A percentile compares a stretch with the other conserved stretches of the same genome.
Evolutionary conservation across 495 filamentous ascomycete genomes (phyloP).

Genomic region (Penicillium angulare): DNA sequence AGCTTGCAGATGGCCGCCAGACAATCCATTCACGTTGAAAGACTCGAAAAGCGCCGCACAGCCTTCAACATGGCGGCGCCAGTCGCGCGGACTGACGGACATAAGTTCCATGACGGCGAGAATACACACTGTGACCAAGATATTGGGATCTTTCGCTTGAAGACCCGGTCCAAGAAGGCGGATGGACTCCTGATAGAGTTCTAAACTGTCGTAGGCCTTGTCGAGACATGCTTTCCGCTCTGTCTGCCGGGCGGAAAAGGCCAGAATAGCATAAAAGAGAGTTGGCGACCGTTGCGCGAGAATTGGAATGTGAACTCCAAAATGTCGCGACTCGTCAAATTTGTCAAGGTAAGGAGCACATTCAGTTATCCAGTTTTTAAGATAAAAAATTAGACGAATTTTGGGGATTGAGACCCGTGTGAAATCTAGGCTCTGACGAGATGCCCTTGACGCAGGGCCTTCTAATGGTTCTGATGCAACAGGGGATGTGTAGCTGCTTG

Average conservation of each 20-base stretch:
- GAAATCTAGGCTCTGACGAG: conserved; percentile 25
- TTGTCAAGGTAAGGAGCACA: conserved; percentile 40
- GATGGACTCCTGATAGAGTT: conserved; percentile 39
- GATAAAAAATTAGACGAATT: conserved; percentile 24
- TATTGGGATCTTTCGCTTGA: conserved; percentile 32
- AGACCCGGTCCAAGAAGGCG: conserved; percentile 27
- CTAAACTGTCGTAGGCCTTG: conserved; percentile 33
- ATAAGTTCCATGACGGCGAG: conserved; percentile 41
- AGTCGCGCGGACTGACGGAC: conserved; percentile 38
- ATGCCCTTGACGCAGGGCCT: conserved; percentile 4
- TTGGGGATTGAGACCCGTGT: conserved; percentile 27
- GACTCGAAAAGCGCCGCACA: conserved; percentile 39
- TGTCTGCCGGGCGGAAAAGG: conserved; percentile 35
- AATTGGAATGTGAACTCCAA: conserved; percentile 35
- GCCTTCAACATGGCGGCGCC: conserved; percentile 42
- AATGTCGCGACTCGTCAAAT: conserved; percentile 35
- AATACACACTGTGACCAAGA: conserved; percentile 30
- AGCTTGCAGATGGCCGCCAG: conserved; percentile 33
- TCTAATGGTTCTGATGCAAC: conserved; percentile 15
- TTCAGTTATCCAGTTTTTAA: conserved; percentile 30
- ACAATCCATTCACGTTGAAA: conserved; percentile 34
- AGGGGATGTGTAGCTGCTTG: conserved; percentile 20
- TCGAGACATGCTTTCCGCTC: conserved; percentile 33
- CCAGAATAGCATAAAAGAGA: conserved; percentile 35
- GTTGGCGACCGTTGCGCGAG: conserved; percentile 31